Base-by-base conservation (phyloP, 73 alveolate species). In the Paramecium caudatum region DNA sequence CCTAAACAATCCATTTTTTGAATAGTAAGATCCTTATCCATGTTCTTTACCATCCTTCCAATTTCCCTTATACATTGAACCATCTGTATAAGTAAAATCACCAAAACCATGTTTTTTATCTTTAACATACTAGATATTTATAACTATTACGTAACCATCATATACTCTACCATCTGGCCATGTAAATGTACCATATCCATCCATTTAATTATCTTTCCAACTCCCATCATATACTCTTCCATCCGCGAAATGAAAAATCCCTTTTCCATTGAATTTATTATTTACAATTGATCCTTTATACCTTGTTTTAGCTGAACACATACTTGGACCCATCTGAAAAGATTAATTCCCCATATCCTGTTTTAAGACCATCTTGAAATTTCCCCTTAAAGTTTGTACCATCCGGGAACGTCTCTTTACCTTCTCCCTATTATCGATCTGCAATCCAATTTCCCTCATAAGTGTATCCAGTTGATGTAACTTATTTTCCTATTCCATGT, bases 381-480 rank as follows among this genome's bases (percentile, higher is more conserved):
- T 13, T 61, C 32, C 95, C 96, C 39, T 61, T 46, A 36, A 70
- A 93, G 12, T 37, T 91, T 17, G 95, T 88, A 7, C 96, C 96
- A 91, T 93, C 95, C 23, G 94, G 91, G 90, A 95, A 93, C 47
- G 21, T 84, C 49, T 93, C 96, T 0, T 13, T 9, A 9, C 95
- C 96, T 3, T 80, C 86, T 5, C 96, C 96, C 17, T 93, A 48
- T 84, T 91, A 46, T 62, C 25, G 13, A 68, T 93, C 96, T 43
- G 91, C 94, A 30, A 83, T 27, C 94, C 94, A 93, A 3, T 21
- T 4, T 5, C 96, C 96, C 21, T 48, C 90, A 85, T 70, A 93
- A 1, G 61, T 34, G 13, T 85, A 47, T 2, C 94, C 94, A 17
- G 12, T 34, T 12, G 48, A 17, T 25, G 87, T 47, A 21, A 61